Conservation (phyloP, 495 filamentous ascomycete species). For the Penicillium crystallinum region DNA sequence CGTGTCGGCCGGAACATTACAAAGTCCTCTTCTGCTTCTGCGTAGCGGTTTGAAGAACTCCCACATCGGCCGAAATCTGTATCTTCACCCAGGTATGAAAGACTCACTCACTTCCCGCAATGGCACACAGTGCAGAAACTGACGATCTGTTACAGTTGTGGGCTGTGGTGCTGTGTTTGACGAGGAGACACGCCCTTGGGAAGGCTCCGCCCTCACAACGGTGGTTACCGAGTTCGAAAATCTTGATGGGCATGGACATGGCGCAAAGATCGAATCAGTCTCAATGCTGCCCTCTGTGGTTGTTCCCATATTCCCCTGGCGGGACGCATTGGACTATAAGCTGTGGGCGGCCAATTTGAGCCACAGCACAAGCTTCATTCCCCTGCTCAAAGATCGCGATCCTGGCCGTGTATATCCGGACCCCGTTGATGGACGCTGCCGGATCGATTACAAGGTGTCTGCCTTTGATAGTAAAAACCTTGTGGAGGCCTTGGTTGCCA, state of each 20-base stretch:
- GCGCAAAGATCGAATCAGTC: conserved; percentile 71
- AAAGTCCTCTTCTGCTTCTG: conserved; percentile 69
- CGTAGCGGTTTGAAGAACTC: conserved; percentile 70
- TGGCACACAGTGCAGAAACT: conserved; percentile 1
- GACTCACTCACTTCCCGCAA: no score
- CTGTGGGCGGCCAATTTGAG: conserved; percentile 53
- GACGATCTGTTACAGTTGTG: conserved; percentile 33
- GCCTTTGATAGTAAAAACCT: conserved; percentile 64
- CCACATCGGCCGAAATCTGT: conserved; percentile 79
- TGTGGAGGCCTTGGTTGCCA: conserved; percentile 63
- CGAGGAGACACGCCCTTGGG: conserved; percentile 68
- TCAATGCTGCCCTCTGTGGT: conserved; percentile 59
- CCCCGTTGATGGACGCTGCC: conserved; percentile 55
- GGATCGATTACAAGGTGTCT: conserved; percentile 64
- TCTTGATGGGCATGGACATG: conserved; percentile 75
- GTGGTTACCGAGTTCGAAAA: conserved; percentile 76
- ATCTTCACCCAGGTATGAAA: conserved; percentile 64
- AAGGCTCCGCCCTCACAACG: conserved; percentile 71
- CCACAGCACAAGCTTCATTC: conserved; percentile 62
- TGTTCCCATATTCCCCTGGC: conserved; percentile 58
- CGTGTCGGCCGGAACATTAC: conserved; percentile 65
- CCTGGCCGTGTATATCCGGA: conserved; percentile 71
- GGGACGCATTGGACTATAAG: conserved; percentile 62
- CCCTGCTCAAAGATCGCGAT: conserved; percentile 66
- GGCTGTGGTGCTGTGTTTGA: conserved; percentile 57